These are phyloP conservation scores for Diaporthe caulivora DNA, from an alignment of 2,329 filamentous ascomycete species.

Conservation along the genomic window DNA sequence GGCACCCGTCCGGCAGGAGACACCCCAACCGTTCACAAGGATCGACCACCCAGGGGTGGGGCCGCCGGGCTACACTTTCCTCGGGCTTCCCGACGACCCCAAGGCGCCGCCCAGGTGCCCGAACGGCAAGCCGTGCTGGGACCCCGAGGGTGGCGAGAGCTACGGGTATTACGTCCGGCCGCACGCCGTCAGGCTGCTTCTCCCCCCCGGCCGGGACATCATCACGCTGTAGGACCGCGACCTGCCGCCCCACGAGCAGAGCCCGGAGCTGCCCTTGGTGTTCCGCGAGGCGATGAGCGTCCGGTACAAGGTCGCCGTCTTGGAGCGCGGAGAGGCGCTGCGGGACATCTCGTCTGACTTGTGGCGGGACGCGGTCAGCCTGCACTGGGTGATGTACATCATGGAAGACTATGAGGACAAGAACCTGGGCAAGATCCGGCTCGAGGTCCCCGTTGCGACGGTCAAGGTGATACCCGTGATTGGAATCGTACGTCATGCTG, in stretches of 20 bases:
- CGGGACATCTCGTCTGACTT: slow-evolving; percentile 46
- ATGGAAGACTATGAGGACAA: not conserved
- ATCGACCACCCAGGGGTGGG: too few relatives aligned
- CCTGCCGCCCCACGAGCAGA: slow-evolving; percentile 57
- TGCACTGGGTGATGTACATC: slow-evolving; percentile 4
- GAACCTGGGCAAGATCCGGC: not conserved
- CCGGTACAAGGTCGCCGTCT: slow-evolving; percentile 71
- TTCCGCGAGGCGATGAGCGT: slow-evolving; percentile 76
- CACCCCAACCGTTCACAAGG: too few relatives aligned
- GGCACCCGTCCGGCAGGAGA: too few relatives aligned
- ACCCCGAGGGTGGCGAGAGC: too few relatives aligned
- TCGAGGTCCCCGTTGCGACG: not conserved
- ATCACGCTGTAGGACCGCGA: slow-evolving; percentile 61
- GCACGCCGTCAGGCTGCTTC: not conserved
- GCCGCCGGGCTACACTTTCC: too few relatives aligned
- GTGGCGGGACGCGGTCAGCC: slow-evolving; percentile 81
- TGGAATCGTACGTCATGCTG: not conserved
- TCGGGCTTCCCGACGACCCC: too few relatives aligned
- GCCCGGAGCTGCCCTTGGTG: slow-evolving; percentile 59
- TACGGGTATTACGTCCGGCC: not conserved
- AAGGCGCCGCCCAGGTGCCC: too few relatives aligned
- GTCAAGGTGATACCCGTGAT: not conserved
- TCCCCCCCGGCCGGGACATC: slow-evolving; percentile 46
- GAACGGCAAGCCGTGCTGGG: too few relatives aligned
- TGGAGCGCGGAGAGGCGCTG: slow-evolving; percentile 61